Conservation (phyloP, 2,329 filamentous ascomycete genomes). For the Cytospora schulzeri region DNA sequence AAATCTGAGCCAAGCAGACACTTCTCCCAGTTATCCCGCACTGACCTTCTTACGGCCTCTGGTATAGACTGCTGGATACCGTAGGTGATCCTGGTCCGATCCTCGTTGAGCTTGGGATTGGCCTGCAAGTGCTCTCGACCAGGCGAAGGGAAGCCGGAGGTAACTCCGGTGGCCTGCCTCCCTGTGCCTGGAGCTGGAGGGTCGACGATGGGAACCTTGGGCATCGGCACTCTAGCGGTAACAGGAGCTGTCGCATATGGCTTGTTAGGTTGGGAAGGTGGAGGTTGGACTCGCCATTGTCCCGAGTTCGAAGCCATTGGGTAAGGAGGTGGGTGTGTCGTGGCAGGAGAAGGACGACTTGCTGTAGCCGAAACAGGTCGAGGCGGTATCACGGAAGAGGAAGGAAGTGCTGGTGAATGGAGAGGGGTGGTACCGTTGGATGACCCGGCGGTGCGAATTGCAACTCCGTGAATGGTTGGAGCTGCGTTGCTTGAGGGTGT, state of each 20-base stretch:
- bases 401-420: constrained; percentile 5
- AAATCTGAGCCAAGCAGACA: constrained; percentile 53
- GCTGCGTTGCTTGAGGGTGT: not conserved
- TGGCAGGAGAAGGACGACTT: not conserved
- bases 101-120: constrained; percentile 43
- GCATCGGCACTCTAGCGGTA: not conserved
- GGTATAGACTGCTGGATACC: constrained; percentile 46
- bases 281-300: constrained; percentile 1
- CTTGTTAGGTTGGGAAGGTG: not conserved
- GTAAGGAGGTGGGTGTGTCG: not conserved
- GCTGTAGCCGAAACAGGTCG: not conserved
- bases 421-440: constrained; percentile 4
- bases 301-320: not conserved
- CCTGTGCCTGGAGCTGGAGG: not conserved
- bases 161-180: not conserved
- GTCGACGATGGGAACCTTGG: not conserved
- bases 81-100: constrained; percentile 42
- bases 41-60: constrained; percentile 48
- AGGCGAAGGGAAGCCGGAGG: constrained; percentile 41
- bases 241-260: too few species aligned
- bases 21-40: constrained; percentile 56
- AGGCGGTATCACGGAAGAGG: not conserved
- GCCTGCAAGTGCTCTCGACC: constrained; percentile 33
- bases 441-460: not conserved
- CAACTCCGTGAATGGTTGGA: not conserved